Conservation (phyloP, 345 rosid species). For the Acer negundo region DNA sequence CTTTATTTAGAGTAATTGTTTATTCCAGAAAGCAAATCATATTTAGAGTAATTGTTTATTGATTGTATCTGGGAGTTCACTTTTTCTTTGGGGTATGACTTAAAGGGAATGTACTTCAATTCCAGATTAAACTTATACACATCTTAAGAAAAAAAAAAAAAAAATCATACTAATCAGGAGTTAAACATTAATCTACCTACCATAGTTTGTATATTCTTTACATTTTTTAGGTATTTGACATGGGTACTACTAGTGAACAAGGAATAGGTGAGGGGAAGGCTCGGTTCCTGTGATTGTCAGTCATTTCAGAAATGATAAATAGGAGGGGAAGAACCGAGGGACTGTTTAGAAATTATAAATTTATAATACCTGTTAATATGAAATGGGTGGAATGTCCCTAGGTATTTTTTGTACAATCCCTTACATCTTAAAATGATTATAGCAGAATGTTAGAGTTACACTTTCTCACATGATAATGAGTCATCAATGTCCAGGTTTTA, state of each 20-base stretch:
- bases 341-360: background rate
- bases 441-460: background rate
- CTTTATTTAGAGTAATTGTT: background rate
- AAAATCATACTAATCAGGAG: background rate
- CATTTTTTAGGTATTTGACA: background rate
- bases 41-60: background rate
- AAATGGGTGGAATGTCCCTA: background rate
- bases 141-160: background rate
- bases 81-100: background rate
- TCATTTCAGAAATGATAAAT: background rate
- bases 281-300: background rate
- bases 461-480: background rate
- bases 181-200: background rate
- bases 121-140: background rate
- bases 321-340: background rate
- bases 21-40: background rate
- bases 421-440: background rate
- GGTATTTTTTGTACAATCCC: background rate
- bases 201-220: background rate
- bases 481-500: constrained; percentile 3
- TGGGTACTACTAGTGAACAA: background rate
- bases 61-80: background rate
- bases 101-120: background rate
- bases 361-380: background rate
- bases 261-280: background rate